Evolutionary conservation across 78 protist genomes (phyloP).

Genomic region (Dictyostelium discoideum): DNA sequence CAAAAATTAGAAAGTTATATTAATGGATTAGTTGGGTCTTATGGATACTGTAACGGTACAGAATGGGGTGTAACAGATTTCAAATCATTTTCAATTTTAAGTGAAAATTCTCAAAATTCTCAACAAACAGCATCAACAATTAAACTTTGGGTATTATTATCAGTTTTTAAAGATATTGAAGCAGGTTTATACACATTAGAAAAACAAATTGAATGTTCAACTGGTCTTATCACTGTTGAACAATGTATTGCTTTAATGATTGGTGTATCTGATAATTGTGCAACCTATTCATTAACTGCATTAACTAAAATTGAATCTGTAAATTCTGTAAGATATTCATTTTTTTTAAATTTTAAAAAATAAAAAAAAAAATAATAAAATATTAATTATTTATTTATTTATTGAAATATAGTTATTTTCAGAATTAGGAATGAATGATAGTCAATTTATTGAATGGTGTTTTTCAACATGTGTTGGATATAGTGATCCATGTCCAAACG

Average conservation of each 20-base stretch:
- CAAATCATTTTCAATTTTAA: background rate
- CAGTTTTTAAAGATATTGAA: conserved; percentile 58
- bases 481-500: conserved; percentile 50
- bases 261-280: conserved; percentile 77
- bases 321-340: conserved; percentile 8
- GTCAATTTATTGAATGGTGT: conserved; percentile 71
- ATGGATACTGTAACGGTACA: conserved; percentile 67
- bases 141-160: conserved; percentile 51
- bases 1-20: background rate
- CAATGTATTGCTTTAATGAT: conserved; percentile 64
- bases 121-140: conserved; percentile 75
- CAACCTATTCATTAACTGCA: conserved; percentile 35
- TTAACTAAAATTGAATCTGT: conserved; percentile 29
- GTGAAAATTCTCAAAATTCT: background rate
- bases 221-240: background rate
- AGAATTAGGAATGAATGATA: conserved; percentile 34
- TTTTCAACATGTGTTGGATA: conserved; percentile 59
- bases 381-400: background rate
- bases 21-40: conserved; percentile 21
- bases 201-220: conserved; percentile 31
- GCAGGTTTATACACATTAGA: conserved; percentile 42
- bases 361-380: background rate
- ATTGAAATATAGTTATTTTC: background rate
- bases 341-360: background rate
- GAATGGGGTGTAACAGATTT: conserved; percentile 72